These are phyloP conservation scores for Geopyxis carbonaria DNA, from an alignment of 495 filamentous ascomycete genomes.

Conservation along the genomic window DNA sequence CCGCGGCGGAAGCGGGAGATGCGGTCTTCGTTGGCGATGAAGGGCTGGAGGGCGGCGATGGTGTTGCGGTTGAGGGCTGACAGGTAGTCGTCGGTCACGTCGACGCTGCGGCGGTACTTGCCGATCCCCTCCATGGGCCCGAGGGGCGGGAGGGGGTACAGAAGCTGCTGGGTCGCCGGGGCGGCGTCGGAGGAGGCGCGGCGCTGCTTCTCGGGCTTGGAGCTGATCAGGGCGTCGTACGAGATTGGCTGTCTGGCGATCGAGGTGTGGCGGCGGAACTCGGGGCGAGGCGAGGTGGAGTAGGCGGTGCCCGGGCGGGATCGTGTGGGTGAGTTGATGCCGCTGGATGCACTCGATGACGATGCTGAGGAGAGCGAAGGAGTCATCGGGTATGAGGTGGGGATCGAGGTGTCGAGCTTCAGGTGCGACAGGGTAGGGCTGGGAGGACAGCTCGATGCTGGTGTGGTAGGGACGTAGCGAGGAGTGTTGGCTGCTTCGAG, in stretches of 20 bases:
- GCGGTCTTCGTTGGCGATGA: constrained; percentile 11
- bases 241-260: constrained; percentile 21
- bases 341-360: constrained; percentile 6
- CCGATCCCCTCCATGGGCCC: constrained; percentile 24
- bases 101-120: constrained; percentile 22
- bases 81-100: constrained; percentile 23
- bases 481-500: constrained; percentile 12
- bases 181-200: constrained; percentile 3
- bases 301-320: constrained; percentile 19
- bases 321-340: constrained; percentile 15
- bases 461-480: constrained; percentile 14
- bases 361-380: constrained; percentile 22
- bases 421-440: neutral
- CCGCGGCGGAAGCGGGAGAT: constrained; percentile 8
- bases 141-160: constrained; percentile 22
- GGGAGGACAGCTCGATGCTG: neutral
- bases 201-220: constrained; percentile 11
- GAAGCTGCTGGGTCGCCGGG: constrained; percentile 11
- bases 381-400: constrained; percentile 13
- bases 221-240: constrained; percentile 18
- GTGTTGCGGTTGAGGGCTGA: constrained; percentile 14
- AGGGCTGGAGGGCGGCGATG: constrained; percentile 20
- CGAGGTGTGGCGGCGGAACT: constrained; percentile 21
- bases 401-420: neutral
- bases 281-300: constrained; percentile 22